Evolutionary conservation across 2,329 filamentous ascomycete genomes (phyloP).

Genomic region (Phoma sp.): DNA sequence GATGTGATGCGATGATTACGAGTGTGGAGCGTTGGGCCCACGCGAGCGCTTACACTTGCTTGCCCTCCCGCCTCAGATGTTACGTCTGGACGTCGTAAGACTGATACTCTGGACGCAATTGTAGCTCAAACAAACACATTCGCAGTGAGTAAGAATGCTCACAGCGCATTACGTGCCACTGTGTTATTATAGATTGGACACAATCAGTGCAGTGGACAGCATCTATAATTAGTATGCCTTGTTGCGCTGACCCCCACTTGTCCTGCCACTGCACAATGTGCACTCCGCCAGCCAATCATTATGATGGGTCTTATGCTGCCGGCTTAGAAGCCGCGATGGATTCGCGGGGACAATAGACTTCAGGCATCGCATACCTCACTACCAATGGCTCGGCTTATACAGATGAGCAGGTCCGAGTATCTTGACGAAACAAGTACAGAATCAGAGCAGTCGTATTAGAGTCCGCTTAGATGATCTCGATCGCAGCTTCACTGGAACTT

Average conservation of each 20-base stretch:
- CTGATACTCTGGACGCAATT: too few relatives aligned
- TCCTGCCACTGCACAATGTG: too few relatives aligned
- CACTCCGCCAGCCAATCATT: too few relatives aligned
- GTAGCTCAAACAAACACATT: too few relatives aligned
- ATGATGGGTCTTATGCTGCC: background rate
- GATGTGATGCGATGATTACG: background rate
- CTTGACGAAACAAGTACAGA: conserved; percentile 11
- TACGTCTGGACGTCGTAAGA: too few relatives aligned
- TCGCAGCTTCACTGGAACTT: conserved; percentile 6
- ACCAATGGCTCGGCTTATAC: background rate
- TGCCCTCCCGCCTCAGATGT: background rate
- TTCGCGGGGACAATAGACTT: conserved; percentile 16
- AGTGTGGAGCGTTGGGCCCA: too few relatives aligned
- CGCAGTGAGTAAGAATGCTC: too few relatives aligned
- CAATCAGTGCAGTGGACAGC: too few relatives aligned
- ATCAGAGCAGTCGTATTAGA: conserved; percentile 17
- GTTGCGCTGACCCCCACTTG: too few relatives aligned
- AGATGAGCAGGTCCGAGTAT: conserved; percentile 2
- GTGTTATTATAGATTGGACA: too few relatives aligned
- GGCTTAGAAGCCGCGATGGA: conserved; percentile 12
- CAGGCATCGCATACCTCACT: conserved; percentile 3
- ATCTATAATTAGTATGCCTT: too few relatives aligned
- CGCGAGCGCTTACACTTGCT: background rate
- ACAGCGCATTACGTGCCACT: too few relatives aligned
- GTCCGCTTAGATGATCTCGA: conserved; percentile 14